phyloP scores from a whole-genome alignment of 805 yeast species.

The Wickerhamiella lipophila region DNA sequence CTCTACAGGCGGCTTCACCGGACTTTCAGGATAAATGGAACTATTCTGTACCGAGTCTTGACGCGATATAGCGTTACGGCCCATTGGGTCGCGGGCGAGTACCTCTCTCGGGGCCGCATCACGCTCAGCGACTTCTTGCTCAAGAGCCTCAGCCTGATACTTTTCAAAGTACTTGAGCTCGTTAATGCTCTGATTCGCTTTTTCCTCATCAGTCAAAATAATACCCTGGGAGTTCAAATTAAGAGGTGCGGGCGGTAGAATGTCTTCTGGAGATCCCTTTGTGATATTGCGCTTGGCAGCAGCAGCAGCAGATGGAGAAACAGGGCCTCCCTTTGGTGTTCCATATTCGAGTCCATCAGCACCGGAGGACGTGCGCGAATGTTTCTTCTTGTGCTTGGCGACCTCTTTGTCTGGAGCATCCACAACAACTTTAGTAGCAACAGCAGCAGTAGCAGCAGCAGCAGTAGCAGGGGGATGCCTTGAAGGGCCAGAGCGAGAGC shows the following conservation, averaged over 20 bases:
- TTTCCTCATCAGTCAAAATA: neutral
- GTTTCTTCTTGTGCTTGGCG: neutral
- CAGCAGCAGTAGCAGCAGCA: no score
- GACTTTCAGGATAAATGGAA: neutral
- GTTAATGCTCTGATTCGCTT: neutral
- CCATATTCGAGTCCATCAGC: neutral
- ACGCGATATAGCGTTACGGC: neutral
- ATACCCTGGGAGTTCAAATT: neutral
- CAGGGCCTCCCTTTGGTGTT: neutral
- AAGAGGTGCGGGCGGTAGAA: slow-evolving; percentile 1
- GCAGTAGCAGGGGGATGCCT: no score
- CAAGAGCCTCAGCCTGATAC: neutral
- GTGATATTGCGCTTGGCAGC: neutral
- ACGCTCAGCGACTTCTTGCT: neutral
- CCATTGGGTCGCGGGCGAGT: neutral
- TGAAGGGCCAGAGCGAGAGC: neutral
- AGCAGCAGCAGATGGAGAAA: neutral
- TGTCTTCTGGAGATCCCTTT: neutral
- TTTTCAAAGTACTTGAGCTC: neutral
- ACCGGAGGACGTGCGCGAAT: neutral
- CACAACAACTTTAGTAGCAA: neutral
- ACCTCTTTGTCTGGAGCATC: neutral
- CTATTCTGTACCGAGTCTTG: neutral
- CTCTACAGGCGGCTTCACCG: neutral
- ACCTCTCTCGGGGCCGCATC: neutral